A percentile compares a stretch with the other conserved stretches of the same genome.
These are phyloP conservation scores for Garcia nutans DNA, from an alignment of 345 rosid species.

Conservation along the genomic window DNA sequence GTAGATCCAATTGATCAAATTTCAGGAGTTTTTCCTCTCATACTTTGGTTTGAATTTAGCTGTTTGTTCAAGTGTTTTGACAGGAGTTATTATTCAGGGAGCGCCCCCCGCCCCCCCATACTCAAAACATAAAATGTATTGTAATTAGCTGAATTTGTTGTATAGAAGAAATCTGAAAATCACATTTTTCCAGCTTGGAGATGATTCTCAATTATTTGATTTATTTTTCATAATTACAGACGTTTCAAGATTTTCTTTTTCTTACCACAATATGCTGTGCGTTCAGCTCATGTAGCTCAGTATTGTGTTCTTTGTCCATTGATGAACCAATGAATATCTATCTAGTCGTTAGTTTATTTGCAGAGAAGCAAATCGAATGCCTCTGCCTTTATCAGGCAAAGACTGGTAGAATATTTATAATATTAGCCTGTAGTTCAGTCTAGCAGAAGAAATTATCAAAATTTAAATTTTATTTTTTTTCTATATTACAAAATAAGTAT, in stretches of 20 bases:
- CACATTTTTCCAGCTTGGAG: neutral
- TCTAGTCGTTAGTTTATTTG: too few relatives aligned
- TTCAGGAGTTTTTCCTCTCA: slow-evolving; percentile 9
- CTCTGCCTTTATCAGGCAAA: neutral
- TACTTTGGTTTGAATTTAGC: neutral
- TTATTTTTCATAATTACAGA: slow-evolving; percentile 8
- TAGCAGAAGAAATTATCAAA: too few relatives aligned
- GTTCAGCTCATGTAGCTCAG: too few relatives aligned
- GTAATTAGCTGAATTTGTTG: slow-evolving; percentile 30
- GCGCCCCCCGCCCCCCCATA: too few relatives aligned
- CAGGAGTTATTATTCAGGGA: neutral
- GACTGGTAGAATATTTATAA: neutral
- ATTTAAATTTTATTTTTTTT: too few relatives aligned
- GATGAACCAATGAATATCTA: too few relatives aligned
- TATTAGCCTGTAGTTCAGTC: too few relatives aligned
- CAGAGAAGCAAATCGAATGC: too few relatives aligned
- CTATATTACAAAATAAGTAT: too few relatives aligned
- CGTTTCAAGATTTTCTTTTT: too few relatives aligned
- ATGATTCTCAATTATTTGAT: slow-evolving; percentile 13
- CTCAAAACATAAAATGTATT: slow-evolving; percentile 10
- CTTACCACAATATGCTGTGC: too few relatives aligned
- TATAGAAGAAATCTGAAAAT: slow-evolving; percentile 22
- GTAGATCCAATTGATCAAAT: slow-evolving; percentile 9
- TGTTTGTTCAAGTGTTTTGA: slow-evolving; percentile 7
- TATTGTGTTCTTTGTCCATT: too few relatives aligned